Evolutionary conservation across 2,329 filamentous ascomycete species (phyloP), one percentile per base, ranked within the genome.

Genomic region (Achaetomium macrosporum): DNA sequence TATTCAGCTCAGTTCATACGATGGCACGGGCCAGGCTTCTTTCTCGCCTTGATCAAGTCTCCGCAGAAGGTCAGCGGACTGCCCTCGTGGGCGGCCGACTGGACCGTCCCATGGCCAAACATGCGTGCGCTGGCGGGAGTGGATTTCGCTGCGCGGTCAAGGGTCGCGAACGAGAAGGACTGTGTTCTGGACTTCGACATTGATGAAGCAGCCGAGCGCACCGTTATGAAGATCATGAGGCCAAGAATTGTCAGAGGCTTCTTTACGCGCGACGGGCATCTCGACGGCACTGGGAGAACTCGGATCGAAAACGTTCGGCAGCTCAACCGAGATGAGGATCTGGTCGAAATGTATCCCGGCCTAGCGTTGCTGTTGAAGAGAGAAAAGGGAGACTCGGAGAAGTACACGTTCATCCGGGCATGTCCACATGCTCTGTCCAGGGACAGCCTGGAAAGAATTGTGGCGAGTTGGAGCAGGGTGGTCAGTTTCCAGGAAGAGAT

Each of bases 311-410:
- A 51, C 17, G 51, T 56, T 10, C 42, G 49, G 16, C 50, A 53
- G n/a, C 37, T 56, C 19, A 16, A 16, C 12, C 9, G 29, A 16
- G 54, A 56, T n/a, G 54, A 53, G 41, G 39, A 46, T 5, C 39
- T 56, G 7, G 50, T 56, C 13, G 54, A 56, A 20, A 42, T 56
- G 11, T 47, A 54, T 19, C 54, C 54, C 10, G 50, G 54, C 2
- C 20, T 56, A 36, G 47, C 51, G 10, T 11, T 54, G 41, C 43
- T 56, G 19, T 10, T 54, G 42, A 47, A 45, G 17, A 42, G 42
- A 20, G 37, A 51, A 15, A 19, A 13, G 6, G 53, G 44, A 7
- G 42, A 46, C 1, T 11, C 19, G 12, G 54, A 51, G 2, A 40
- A 40, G 15, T 48, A 44, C 35, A 29, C 16, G 1, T 54, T 53